These are phyloP conservation scores for Pleurostoma richardsiae DNA, from an alignment of 2,329 filamentous ascomycete species.

Conservation along the genomic window DNA sequence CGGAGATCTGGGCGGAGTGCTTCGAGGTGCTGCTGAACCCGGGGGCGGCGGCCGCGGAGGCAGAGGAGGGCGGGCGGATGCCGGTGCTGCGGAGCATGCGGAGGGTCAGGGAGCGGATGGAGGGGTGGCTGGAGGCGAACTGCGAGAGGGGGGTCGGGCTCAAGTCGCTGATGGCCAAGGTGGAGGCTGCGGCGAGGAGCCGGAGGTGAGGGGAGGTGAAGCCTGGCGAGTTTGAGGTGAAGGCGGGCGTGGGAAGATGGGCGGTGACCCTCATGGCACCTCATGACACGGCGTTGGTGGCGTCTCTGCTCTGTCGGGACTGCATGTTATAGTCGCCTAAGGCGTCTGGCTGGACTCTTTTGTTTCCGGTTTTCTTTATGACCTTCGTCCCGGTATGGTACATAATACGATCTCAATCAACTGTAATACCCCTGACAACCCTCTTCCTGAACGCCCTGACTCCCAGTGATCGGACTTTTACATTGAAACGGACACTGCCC, in stretches of 20 bases:
- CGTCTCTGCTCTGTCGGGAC: no score
- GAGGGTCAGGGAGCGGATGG: slow-evolving; percentile 70
- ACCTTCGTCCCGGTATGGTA: no score
- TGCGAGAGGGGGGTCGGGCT: slow-evolving; percentile 76
- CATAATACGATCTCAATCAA: no score
- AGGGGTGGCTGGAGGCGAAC: slow-evolving; percentile 73
- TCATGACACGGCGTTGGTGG: no score
- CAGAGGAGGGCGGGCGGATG: slow-evolving; percentile 62
- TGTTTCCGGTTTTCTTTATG: no score
- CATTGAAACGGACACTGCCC: no score
- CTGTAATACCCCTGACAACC: no score
- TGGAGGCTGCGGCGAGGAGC: slow-evolving; percentile 45
- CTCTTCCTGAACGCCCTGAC: no score
- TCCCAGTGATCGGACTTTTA: no score
- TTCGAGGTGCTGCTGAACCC: slow-evolving; percentile 89
- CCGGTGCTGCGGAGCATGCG: slow-evolving; percentile 70
- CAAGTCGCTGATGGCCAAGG: slow-evolving; percentile 61
- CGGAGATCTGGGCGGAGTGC: slow-evolving; percentile 77
- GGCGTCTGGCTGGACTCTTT: no score
- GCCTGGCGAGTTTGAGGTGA: not conserved
- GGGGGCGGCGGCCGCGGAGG: slow-evolving; percentile 49
- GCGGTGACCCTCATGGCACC: no score
- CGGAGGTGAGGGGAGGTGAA: slow-evolving; percentile 14
- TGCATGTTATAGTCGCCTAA: no score
- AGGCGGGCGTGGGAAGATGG: not conserved